Conservation (phyloP, 495 filamentous ascomycete species). For the Parachaetomium inaequale region DNA sequence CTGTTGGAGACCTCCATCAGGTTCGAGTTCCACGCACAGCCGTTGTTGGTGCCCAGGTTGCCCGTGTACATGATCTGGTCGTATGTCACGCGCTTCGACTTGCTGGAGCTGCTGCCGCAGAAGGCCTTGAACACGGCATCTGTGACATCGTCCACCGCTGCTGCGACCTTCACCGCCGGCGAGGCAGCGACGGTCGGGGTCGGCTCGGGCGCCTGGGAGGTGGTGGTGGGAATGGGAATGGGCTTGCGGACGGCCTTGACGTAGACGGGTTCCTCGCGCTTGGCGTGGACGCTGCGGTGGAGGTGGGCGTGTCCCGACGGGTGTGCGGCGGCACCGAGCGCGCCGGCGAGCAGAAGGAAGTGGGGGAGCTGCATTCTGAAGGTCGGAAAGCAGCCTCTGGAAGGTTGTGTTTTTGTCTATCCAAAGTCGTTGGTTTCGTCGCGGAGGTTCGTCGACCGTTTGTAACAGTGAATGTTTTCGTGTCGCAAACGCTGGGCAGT, state of each 20-base stretch:
- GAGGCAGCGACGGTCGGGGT: slow-evolving; percentile 4
- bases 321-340: slow-evolving; percentile 28
- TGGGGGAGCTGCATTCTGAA: slow-evolving; percentile 32
- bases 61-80: slow-evolving; percentile 37
- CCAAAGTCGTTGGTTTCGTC: slow-evolving; percentile 3
- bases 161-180: slow-evolving; percentile 1
- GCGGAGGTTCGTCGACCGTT: background rate
- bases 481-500: background rate
- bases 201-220: slow-evolving; percentile 4
- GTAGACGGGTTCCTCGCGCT: slow-evolving; percentile 20
- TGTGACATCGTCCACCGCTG: background rate
- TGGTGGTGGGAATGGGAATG: slow-evolving; percentile 14
- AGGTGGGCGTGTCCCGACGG: slow-evolving; percentile 35
- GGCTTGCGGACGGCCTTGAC: slow-evolving; percentile 28
- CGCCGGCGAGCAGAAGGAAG: slow-evolving; percentile 31
- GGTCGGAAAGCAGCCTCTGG: background rate
- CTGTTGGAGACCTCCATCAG: slow-evolving; percentile 38
- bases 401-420: slow-evolving; percentile 13
- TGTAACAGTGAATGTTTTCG: background rate
- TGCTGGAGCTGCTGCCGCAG: slow-evolving; percentile 25
- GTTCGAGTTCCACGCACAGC: slow-evolving; percentile 38
- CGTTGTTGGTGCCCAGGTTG: slow-evolving; percentile 29
- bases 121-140: slow-evolving; percentile 22
- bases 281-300: slow-evolving; percentile 28
- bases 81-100: slow-evolving; percentile 36